Evolutionary conservation across 306 rosid genomes (phyloP).

Genomic region (Calophaca sinica): DNA sequence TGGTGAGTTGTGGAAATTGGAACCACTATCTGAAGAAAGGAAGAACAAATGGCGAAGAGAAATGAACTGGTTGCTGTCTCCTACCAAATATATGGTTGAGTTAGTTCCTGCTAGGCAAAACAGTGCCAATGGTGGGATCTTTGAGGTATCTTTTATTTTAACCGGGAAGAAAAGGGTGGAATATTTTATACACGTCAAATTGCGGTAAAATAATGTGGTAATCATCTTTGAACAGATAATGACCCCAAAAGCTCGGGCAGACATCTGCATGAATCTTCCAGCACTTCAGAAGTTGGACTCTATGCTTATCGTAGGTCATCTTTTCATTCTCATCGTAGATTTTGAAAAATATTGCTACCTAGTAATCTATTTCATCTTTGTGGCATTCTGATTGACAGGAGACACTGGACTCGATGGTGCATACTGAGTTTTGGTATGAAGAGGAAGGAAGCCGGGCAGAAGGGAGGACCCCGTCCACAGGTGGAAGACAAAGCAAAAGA

Average conservation of each 20-base stretch:
- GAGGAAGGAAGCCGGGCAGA: conserved; percentile 84
- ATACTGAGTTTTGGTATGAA: conserved; percentile 82
- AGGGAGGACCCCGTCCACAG: conserved; percentile 62
- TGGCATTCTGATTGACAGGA: conserved; percentile 59
- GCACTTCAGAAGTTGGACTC: conserved; percentile 92
- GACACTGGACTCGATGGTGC: conserved; percentile 79
- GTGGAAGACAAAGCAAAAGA: conserved; percentile 62
- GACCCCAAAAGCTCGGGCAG: conserved; percentile 90
- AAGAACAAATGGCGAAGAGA: conserved; percentile 79
- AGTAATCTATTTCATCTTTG: neutral
- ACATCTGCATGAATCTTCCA: conserved; percentile 83
- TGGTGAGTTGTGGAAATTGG: conserved; percentile 95
- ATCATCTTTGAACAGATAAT: conserved; percentile 67
- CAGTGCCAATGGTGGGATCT: conserved; percentile 72
- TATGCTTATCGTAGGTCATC: conserved; percentile 82
- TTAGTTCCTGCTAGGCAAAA: conserved; percentile 90
- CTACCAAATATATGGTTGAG: conserved; percentile 93
- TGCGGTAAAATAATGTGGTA: conserved; percentile 20
- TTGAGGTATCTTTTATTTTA: conserved; percentile 69
- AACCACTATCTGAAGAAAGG: conserved; percentile 83
- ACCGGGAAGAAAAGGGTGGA: conserved; percentile 1
- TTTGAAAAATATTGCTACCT: conserved; percentile 10
- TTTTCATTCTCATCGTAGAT: conserved; percentile 38
- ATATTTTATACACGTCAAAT: conserved; percentile 9
- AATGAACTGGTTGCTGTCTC: conserved; percentile 91